Conservation (phyloP, 768 basidiomycete species). For the Termitomyces sp. region DNA sequence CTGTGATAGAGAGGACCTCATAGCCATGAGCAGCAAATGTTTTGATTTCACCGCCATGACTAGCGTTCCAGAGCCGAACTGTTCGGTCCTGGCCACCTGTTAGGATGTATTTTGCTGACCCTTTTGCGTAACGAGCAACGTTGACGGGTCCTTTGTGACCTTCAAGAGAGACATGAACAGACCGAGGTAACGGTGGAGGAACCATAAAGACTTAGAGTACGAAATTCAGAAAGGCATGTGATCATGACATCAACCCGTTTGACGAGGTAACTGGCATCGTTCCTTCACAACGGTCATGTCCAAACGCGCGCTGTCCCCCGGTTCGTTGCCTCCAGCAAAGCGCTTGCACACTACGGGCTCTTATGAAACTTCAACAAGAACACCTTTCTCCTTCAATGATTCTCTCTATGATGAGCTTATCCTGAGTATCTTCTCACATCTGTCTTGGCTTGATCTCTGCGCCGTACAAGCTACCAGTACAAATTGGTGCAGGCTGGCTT, state of each 20-base stretch:
- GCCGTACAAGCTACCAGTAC: conserved; percentile 52
- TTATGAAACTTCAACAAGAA: conserved; percentile 1
- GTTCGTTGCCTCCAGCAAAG: conserved; percentile 51
- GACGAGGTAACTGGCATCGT: neutral
- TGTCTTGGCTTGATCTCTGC: conserved; percentile 66
- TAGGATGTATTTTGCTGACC: conserved; percentile 83
- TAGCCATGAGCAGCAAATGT: conserved; percentile 89
- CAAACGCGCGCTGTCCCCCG: conserved; percentile 47
- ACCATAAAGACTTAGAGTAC: conserved; percentile 30
- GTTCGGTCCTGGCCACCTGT: conserved; percentile 91
- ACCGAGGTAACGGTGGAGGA: conserved; percentile 49
- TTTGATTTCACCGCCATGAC: conserved; percentile 85
- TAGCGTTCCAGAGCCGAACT: conserved; percentile 88
- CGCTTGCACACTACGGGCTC: conserved; percentile 33
- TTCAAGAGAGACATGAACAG: conserved; percentile 55
- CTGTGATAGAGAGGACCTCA: conserved; percentile 86
- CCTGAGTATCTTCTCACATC: conserved; percentile 66
- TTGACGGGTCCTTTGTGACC: conserved; percentile 84
- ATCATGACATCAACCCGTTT: neutral
- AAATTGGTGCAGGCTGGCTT: conserved; percentile 62
- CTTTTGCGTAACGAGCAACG: conserved; percentile 88
- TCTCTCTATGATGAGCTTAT: conserved; percentile 73
- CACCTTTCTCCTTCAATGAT: conserved; percentile 41
- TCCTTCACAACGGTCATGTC: conserved; percentile 28
- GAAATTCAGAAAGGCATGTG: neutral